phyloP scores from a whole-genome alignment of 2,329 filamentous ascomycete genomes.

The Ceratocystis cubensis region DNA sequence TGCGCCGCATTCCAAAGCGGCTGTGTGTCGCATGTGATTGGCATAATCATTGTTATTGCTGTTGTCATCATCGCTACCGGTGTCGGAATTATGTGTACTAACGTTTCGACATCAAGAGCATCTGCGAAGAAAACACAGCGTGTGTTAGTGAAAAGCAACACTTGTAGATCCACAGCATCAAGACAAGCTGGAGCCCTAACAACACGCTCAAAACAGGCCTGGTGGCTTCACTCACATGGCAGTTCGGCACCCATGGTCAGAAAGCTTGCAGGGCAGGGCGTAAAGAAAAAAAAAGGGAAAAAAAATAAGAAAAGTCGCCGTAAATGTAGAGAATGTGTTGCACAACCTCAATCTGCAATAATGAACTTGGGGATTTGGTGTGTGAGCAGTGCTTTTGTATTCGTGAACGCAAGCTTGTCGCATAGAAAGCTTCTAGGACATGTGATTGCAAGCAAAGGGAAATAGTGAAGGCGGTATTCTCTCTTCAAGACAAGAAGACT shows the following conservation, averaged over 20 bases:
- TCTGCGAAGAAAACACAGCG: conserved; percentile 41
- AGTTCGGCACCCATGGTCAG: conserved; percentile 37
- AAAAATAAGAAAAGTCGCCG: background rate
- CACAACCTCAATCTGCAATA: background rate
- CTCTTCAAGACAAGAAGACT: background rate
- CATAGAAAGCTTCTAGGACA: background rate
- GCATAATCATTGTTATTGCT: background rate
- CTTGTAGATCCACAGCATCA: background rate
- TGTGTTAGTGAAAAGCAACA: background rate
- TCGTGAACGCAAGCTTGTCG: background rate
- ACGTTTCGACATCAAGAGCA: conserved; percentile 96
- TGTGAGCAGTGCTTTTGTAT: background rate
- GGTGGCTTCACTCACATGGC: conserved; percentile 33
- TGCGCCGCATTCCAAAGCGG: background rate
- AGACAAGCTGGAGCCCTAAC: background rate
- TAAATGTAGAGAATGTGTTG: background rate
- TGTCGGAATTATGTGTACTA: conserved; percentile 26
- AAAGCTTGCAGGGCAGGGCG: background rate
- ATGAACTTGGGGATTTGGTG: background rate
- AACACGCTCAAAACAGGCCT: background rate
- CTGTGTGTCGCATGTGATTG: background rate
- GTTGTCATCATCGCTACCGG: conserved; percentile 12
- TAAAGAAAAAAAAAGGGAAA: background rate
- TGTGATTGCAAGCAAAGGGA: background rate
- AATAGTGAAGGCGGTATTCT: background rate